phyloP scores from a whole-genome alignment of 768 basidiomycete genomes.

The Galerina marginata region DNA sequence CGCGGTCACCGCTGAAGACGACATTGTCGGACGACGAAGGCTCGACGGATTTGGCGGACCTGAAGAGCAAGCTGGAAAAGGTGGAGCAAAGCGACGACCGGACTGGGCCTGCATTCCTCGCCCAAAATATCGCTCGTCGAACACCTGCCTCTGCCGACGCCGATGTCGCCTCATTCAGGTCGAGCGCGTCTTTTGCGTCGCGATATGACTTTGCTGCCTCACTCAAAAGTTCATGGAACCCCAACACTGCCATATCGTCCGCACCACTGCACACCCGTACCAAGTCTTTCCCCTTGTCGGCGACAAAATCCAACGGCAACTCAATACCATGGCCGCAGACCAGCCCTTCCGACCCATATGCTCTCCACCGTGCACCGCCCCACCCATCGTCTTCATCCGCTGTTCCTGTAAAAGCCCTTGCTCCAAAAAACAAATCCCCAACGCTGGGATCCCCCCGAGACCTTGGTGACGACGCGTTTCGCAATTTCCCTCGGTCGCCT shows the following conservation, averaged over 20 bases:
- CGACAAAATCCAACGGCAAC: slow-evolving; percentile 26
- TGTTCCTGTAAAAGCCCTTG: neutral
- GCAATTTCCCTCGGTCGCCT: slow-evolving; percentile 12
- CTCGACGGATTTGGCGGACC: slow-evolving; percentile 53
- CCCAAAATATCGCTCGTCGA: neutral
- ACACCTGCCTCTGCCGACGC: slow-evolving; percentile 21
- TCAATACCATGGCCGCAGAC: slow-evolving; percentile 49
- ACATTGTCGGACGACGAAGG: slow-evolving; percentile 41
- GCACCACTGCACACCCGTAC: slow-evolving; percentile 42
- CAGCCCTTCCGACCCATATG: slow-evolving; percentile 19
- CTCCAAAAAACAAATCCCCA: slow-evolving; percentile 15
- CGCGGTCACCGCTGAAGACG: slow-evolving; percentile 19
- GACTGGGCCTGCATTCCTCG: slow-evolving; percentile 23
- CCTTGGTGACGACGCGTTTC: slow-evolving; percentile 34
- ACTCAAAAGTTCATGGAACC: slow-evolving; percentile 53
- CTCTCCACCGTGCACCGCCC: slow-evolving; percentile 11
- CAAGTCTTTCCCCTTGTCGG: slow-evolving; percentile 49
- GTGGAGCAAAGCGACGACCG: slow-evolving; percentile 49
- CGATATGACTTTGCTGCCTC: slow-evolving; percentile 66
- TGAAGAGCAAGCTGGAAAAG: slow-evolving; percentile 70
- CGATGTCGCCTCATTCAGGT: slow-evolving; percentile 37
- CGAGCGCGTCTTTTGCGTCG: slow-evolving; percentile 48
- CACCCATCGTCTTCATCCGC: neutral
- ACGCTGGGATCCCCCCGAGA: slow-evolving; percentile 60
- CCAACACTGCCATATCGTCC: slow-evolving; percentile 19